Base-by-base conservation (phyloP, 257 asterid genomes). In the Thymus quinquecostatus region DNA sequence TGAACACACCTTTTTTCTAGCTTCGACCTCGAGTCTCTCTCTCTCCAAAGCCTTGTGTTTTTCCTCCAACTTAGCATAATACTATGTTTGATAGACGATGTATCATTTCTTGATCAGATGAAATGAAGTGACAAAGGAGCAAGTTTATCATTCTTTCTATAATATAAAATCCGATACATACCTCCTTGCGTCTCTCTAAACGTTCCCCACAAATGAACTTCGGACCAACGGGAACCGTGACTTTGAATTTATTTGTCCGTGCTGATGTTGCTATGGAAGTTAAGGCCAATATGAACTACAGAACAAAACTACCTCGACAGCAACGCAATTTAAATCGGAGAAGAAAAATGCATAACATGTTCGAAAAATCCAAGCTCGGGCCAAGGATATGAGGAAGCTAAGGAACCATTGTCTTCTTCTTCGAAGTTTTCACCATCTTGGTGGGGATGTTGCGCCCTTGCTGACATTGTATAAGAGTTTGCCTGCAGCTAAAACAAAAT, bases 31-130 rank as follows among this genome's bases (percentile, higher is more conserved):
- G 30, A 65, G 89, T 74, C 71, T 90, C 84, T 92, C 98, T 53
- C 70, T 89, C 87, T 92, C 97, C 81, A 92, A 70, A 14, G 98
- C 97, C 85, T 75, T 88, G 79, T 88, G 98, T 70, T 85, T 92
- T 53, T 92, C 97, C 48, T 82, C 98, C 80, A 92, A 77, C 83
- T 92, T 90, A 11, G 79, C 65, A 75, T 88, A 92, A 68, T 80
- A 92, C 98, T 92, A 78, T 40, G 51, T 11, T 33, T 29, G 61
- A 30, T 1, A 57, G 62, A 48, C 36, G 55, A 69, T 32, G 12
- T 32, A 51, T 68, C 21, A 21, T 21, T 21, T 21, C 21, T 21
- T 21, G 21, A 21, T 21, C 7, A 3, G 55, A 61, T 38, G 41
- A 53, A 27, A 34, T 8, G 11, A 68, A 70, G 49, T 34, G 7